phyloP scores from a whole-genome alignment of 2,329 filamentous ascomycete species.

The Ceratocystis eucalypticola region DNA sequence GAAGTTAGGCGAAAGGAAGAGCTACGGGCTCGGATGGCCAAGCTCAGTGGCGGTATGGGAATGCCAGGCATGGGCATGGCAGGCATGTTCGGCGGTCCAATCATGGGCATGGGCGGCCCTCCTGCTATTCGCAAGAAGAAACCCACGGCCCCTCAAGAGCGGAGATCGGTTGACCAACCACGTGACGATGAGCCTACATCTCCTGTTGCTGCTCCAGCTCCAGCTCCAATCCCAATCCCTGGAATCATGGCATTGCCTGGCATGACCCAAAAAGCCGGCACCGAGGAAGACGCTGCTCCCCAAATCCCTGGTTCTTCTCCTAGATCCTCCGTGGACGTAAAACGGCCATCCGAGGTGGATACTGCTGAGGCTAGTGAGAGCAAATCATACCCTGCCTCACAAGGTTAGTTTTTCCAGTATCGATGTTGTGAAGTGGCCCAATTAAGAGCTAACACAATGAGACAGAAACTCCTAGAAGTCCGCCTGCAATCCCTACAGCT shows the following conservation, averaged over 20 bases:
- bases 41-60: slow-evolving; percentile 95
- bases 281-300: slow-evolving; percentile 13
- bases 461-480: slow-evolving; percentile 35
- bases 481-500: slow-evolving; percentile 41
- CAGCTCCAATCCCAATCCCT: slow-evolving; percentile 39
- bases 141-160: slow-evolving; percentile 24
- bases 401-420: slow-evolving; percentile 3
- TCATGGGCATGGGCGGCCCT: slow-evolving; percentile 45
- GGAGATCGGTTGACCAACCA: slow-evolving; percentile 33
- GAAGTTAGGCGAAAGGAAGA: slow-evolving; percentile 77
- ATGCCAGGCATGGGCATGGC: slow-evolving; percentile 96
- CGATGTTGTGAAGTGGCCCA: neutral
- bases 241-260: slow-evolving; percentile 56
- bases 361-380: slow-evolving; percentile 24
- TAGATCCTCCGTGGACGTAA: neutral
- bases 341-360: neutral
- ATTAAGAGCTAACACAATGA: neutral
- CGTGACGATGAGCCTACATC: slow-evolving; percentile 34
- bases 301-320: slow-evolving; percentile 10
- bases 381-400: slow-evolving; percentile 14
- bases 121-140: slow-evolving; percentile 45
- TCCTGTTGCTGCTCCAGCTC: slow-evolving; percentile 23
- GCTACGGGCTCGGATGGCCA: slow-evolving; percentile 87
- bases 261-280: slow-evolving; percentile 35
- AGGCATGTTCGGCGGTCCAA: slow-evolving; percentile 72